Evolutionary conservation across 169 alveolate species (phyloP), one percentile per base, ranked within the genome.

Genomic region (Amoebophrya sp.): DNA sequence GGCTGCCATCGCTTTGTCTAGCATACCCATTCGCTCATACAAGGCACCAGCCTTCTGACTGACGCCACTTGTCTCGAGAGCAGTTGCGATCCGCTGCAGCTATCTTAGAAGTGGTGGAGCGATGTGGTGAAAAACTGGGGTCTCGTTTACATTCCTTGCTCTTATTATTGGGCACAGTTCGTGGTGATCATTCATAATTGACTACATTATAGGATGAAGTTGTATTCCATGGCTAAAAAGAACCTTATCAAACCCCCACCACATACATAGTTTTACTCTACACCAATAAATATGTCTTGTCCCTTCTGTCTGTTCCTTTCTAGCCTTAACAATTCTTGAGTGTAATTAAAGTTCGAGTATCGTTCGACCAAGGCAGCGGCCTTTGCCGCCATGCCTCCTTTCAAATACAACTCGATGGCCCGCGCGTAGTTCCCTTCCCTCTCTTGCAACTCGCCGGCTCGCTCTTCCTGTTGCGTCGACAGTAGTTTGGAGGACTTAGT

Each of bases 21-120:
- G 95, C 91, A 95, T 95, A 36, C 97, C 98, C 95, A 98, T 94
- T 92, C 96, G 95, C 94, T 97, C 98, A 94, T 95, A 97, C 94
- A 97, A 95, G 93, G 96, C 98, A 76, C 99, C 99, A 14, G 98
- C 98, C 93, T 96, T 96, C 94, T 96, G 98, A 91, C 95, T 95
- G 97, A 97, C 96, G 24, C 97, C 97, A 33, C 96, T 94, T 77
- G 95, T 93, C 33, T 95, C 94, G 90, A 97, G 95, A 76, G 96
- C 95, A 0, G 94, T 93, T 23, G 97, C 97, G 0, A 96, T 95
- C 93, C 95, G 95, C 93, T 96, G 98, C 65, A 97, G 94, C 34
- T 96, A 90, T 26, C 33, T 26, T 54, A 26, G 26, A 54, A 18
- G 33, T 18, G 78, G 18, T 18, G 33, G 26, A 18, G 18, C 33